phyloP scores from a whole-genome alignment of 108 stramenopile species.

The Mayamaea pseudoterrestris region DNA sequence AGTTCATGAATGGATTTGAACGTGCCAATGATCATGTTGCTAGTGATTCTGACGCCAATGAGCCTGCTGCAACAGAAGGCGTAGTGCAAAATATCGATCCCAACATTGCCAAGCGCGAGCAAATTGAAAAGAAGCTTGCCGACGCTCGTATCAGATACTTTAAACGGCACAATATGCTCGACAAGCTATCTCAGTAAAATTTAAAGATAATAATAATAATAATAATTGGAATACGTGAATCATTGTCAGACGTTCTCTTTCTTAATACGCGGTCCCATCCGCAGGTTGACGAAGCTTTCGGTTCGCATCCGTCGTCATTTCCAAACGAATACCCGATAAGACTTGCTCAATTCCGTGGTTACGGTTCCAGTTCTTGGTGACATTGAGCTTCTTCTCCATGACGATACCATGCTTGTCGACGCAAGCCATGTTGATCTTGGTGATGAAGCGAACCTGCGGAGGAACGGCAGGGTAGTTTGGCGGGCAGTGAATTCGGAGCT shows the following conservation, averaged over 20 bases:
- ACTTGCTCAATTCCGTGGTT: slow-evolving; percentile 84
- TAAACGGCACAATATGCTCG: slow-evolving; percentile 15
- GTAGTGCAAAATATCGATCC: neutral
- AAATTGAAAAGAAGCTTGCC: slow-evolving; percentile 24
- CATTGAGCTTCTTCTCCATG: slow-evolving; percentile 49
- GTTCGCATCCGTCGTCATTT: slow-evolving; percentile 69
- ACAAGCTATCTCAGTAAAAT: no score
- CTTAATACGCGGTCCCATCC: slow-evolving; percentile 64
- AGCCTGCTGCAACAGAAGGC: neutral
- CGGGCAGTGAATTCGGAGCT: slow-evolving; percentile 84
- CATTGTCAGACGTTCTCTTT: neutral
- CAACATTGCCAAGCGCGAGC: slow-evolving; percentile 9
- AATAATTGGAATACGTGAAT: no score
- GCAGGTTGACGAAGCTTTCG: slow-evolving; percentile 65
- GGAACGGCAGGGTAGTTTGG: slow-evolving; percentile 84
- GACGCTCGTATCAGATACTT: slow-evolving; percentile 29
- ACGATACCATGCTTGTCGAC: slow-evolving; percentile 80
- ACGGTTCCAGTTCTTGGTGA: slow-evolving; percentile 78
- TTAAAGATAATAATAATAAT: no score
- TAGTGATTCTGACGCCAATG: neutral
- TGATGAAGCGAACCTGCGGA: slow-evolving; percentile 83
- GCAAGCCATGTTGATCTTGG: slow-evolving; percentile 89
- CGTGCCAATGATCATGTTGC: neutral
- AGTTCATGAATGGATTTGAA: slow-evolving; percentile 10
- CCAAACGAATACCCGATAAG: slow-evolving; percentile 52